These are phyloP conservation scores for Glycine soja DNA, from an alignment of 306 rosid genomes.

Conservation along the genomic window DNA sequence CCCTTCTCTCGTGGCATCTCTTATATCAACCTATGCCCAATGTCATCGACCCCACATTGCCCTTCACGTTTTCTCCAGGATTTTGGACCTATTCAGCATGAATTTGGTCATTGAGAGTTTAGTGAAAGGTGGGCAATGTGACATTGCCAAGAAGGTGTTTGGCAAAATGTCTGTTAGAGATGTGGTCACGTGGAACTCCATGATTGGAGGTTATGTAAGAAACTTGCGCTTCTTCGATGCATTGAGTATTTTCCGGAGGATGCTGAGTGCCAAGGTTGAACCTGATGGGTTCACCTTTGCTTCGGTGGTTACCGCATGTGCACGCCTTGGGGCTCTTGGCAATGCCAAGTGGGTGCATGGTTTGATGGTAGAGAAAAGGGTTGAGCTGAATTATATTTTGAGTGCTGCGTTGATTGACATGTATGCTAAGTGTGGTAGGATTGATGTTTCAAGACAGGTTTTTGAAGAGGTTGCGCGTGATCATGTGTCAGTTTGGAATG, in stretches of 20 bases:
- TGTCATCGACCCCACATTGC: constrained; percentile 43
- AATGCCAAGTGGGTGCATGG: constrained; percentile 69
- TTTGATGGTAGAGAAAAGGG: constrained; percentile 60
- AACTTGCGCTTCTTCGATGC: constrained; percentile 58
- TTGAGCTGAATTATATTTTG: constrained; percentile 61
- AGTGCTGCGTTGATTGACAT: constrained; percentile 69
- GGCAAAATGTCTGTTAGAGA: constrained; percentile 57
- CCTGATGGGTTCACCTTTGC: constrained; percentile 81
- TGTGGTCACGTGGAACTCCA: constrained; percentile 72
- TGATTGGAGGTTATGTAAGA: constrained; percentile 69
- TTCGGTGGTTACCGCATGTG: constrained; percentile 65
- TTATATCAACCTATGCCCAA: constrained; percentile 58
- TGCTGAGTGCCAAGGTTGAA: constrained; percentile 57
- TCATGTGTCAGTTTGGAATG: constrained; percentile 78
- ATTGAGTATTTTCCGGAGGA: constrained; percentile 50
- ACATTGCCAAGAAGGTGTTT: constrained; percentile 64
- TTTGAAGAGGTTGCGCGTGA: constrained; percentile 50
- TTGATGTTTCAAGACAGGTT: constrained; percentile 57
- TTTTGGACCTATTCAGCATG: constrained; percentile 42
- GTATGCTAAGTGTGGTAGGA: constrained; percentile 77
- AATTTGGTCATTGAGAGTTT: constrained; percentile 55
- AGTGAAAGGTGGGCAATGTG: constrained; percentile 58
- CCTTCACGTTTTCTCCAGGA: constrained; percentile 43
- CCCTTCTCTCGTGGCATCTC: constrained; percentile 62
- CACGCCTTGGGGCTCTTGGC: constrained; percentile 63